Base-by-base conservation (phyloP, 352 stramenopile species). In the Thalassiosira ordinaria region DNA sequence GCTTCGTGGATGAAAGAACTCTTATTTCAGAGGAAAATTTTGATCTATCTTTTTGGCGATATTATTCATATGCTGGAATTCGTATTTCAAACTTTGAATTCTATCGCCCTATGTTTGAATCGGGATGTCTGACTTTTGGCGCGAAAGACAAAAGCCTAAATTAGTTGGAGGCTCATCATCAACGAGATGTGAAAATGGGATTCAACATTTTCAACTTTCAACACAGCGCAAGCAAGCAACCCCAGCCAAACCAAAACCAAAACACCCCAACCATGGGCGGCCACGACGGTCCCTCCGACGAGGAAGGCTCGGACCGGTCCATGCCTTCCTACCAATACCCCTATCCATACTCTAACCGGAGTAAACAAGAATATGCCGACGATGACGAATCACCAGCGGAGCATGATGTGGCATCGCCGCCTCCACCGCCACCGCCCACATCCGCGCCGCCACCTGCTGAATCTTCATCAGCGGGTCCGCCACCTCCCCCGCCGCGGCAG, bases 261-360 rank as follows among this genome's bases (percentile, higher is more conserved):
- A n/a, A n/a, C n/a, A 64, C 27, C 6, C 0, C 51, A 60, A 67
- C 46, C 67, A 76, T 76, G 55, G 41, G 11, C 49, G 60, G 67
- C 61, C 37, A 62, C 56, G 64, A 77, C 46, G 71, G 70, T 29
- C 78, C 78, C 7, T 80, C 78, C 0, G 78, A 85, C 61, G 78
- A 85, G 37, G 75, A 84, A 35, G 57, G 14, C 18, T 74, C 68
- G 1, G 22, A 11, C 14, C 4, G 11, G 5, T 41, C 46, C 29
- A n/a, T 6, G 46, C 57, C 14, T 31, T 27, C 67, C 9, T 39
- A 46, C 24, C 31, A 53, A 18, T 14, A 41, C 11, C 24, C 20
- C 29, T 44, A 18, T 57, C 57, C 35, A n/a, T 9, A 8, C 18
- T 22, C 24, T 9, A 9, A 55, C n/a, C 8, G 24, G n/a, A 59